Evolutionary conservation across 2,329 filamentous ascomycete genomes (phyloP).

Genomic region (Pleurostoma richardsiae): DNA sequence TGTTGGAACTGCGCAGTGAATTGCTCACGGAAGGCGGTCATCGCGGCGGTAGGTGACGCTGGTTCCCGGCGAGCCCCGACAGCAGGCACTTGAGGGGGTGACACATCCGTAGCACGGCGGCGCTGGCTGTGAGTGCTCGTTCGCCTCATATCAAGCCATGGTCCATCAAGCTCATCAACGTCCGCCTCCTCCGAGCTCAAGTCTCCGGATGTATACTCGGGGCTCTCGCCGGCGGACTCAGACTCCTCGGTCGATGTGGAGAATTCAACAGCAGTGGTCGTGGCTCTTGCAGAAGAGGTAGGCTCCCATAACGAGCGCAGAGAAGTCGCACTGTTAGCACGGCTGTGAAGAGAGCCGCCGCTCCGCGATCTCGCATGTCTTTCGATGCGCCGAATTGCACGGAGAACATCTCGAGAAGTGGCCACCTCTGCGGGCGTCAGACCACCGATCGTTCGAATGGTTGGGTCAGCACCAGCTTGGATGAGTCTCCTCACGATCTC

Average conservation of each 20-base stretch:
- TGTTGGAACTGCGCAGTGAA: conserved; percentile 49
- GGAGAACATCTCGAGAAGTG: conserved; percentile 57
- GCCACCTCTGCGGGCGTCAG: conserved; percentile 69
- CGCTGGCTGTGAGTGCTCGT: conserved; percentile 15
- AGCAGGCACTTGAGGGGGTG: conserved; percentile 12
- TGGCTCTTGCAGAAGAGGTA: no score
- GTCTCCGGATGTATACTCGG: conserved; percentile 35
- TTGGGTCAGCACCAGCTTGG: conserved; percentile 67
- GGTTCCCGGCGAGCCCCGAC: conserved; percentile 28
- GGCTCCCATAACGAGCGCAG: conserved; percentile 63
- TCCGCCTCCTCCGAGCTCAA: conserved; percentile 36
- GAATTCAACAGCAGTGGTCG: conserved; percentile 3
- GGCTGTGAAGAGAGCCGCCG: conserved; percentile 53
- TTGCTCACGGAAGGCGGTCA: conserved; percentile 69
- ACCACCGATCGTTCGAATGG: conserved; percentile 63
- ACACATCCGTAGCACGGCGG: conserved; percentile 11
- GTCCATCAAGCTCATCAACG: conserved; percentile 26
- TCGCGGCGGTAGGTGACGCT: conserved; percentile 55
- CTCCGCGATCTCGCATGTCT: conserved; percentile 35
- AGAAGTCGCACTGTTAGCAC: conserved; percentile 62
- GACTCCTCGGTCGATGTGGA: conserved; percentile 37
- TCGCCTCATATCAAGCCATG: conserved; percentile 31
- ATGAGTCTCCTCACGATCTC: conserved; percentile 75
- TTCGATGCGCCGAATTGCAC: conserved; percentile 57
- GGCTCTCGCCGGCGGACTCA: conserved; percentile 34